Evolutionary conservation across 306 rosid genomes (phyloP).

Genomic region (Clitoria ternatea): DNA sequence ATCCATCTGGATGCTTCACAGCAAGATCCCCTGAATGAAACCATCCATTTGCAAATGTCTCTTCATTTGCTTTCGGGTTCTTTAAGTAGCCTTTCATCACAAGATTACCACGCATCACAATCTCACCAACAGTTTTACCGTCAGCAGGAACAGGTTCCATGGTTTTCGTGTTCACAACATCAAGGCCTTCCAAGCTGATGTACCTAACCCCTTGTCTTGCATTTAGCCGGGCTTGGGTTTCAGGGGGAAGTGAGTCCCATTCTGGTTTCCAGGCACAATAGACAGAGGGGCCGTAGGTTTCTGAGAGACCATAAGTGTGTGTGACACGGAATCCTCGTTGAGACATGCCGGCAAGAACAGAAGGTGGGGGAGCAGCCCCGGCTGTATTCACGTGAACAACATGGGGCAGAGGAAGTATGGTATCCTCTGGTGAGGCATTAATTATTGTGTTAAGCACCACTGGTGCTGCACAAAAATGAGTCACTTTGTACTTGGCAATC

Average conservation of each 20-base stretch:
- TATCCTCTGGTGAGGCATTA: conserved; percentile 63
- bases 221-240: conserved; percentile 56
- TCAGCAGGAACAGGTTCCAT: conserved; percentile 79
- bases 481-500: conserved; percentile 63
- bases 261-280: conserved; percentile 91
- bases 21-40: conserved; percentile 90
- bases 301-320: conserved; percentile 91
- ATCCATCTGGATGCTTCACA: conserved; percentile 84
- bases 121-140: conserved; percentile 80
- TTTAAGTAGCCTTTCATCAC: conserved; percentile 95
- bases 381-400: conserved; percentile 78
- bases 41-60: conserved; percentile 81
- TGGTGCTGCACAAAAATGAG: conserved; percentile 96
- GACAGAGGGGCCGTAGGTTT: conserved; percentile 85
- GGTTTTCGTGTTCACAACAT: conserved; percentile 54
- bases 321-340: conserved; percentile 74
- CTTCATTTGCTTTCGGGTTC: conserved; percentile 76
- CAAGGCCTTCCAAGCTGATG: conserved; percentile 67
- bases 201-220: conserved; percentile 91
- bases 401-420: conserved; percentile 85
- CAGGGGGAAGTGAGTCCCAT: conserved; percentile 70
- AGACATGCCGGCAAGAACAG: conserved; percentile 68
- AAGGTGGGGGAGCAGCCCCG: conserved; percentile 94
- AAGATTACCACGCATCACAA: conserved; percentile 75
- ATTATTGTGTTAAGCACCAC: conserved; percentile 84